phyloP scores from a whole-genome alignment of 306 rosid genomes.

The Quercus robur region DNA sequence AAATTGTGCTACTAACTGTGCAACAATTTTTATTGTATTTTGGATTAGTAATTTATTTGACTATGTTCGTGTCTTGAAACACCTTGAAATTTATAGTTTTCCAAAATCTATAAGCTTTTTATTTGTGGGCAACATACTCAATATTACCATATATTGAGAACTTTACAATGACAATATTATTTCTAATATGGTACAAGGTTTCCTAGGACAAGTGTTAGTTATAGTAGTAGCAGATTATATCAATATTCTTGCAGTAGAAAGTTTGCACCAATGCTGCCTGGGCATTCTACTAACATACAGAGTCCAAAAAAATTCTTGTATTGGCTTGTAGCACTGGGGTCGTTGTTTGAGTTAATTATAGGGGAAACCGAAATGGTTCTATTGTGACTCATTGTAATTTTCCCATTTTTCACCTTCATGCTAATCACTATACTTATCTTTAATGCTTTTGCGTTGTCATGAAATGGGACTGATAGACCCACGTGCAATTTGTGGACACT shows the following conservation, averaged over 20 bases:
- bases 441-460: not conserved
- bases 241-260: too few relatives aligned
- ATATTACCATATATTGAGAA: not conserved
- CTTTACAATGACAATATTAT: not conserved
- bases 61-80: not conserved
- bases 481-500: not conserved
- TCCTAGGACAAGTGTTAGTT: not conserved
- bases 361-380: not conserved
- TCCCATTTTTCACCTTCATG: not conserved
- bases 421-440: not conserved
- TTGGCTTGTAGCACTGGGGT: not conserved
- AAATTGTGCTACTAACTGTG: constrained; percentile 27
- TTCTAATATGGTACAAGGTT: not conserved
- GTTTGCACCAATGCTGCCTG: not conserved
- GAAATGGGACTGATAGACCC: not conserved
- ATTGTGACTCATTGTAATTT: not conserved
- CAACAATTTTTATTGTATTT: constrained; percentile 1
- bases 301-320: not conserved
- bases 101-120: not conserved
- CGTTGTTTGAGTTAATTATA: not conserved
- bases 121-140: not conserved
- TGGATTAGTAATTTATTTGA: not conserved
- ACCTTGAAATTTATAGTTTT: not conserved
- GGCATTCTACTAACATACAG: not conserved
- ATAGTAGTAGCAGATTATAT: too few relatives aligned